Percentiles rank a stretch among this genome's conserved stretches.
phyloP scores from a whole-genome alignment of 768 basidiomycete genomes.

The Hericium coralloides region DNA sequence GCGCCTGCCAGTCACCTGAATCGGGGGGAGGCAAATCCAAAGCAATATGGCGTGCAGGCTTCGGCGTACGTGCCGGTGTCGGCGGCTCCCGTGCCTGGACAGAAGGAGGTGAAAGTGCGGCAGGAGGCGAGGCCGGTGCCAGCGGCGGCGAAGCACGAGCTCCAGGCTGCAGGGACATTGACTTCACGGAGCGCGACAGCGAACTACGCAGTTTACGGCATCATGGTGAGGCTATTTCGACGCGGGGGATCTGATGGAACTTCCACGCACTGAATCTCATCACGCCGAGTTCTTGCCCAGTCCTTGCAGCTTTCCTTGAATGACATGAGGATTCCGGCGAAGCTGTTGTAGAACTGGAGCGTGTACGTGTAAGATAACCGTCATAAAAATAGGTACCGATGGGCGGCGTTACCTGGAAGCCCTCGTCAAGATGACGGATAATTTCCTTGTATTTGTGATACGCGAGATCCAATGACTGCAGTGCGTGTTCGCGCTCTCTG shows the following conservation, averaged over 20 bases:
- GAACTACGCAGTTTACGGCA: constrained; percentile 22
- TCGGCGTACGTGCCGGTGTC: background rate
- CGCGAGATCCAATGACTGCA: constrained; percentile 78
- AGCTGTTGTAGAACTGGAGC: constrained; percentile 80
- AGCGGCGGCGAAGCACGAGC: constrained; percentile 3
- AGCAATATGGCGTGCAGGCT: constrained; percentile 7
- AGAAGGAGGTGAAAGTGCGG: background rate
- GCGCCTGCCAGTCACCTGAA: constrained; percentile 27
- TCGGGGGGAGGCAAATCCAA: constrained; percentile 28
- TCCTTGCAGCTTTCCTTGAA: constrained; percentile 70
- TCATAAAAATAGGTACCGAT: too few relatives aligned
- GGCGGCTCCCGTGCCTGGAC: background rate
- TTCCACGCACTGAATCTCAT: constrained; percentile 61
- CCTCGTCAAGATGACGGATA: constrained; percentile 77
- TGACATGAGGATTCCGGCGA: constrained; percentile 59
- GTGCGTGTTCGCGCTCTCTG: constrained; percentile 70
- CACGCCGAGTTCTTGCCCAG: constrained; percentile 64
- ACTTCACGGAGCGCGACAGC: constrained; percentile 31
- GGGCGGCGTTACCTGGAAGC: constrained; percentile 52
- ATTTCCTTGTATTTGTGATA: constrained; percentile 88
- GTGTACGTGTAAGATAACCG: too few relatives aligned
- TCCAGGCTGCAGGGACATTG: constrained; percentile 24
- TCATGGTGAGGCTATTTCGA: background rate
- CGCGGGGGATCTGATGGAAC: background rate
- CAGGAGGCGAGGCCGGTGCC: background rate